Evolutionary conservation across 2,329 filamentous ascomycete genomes (phyloP), one percentile per base, ranked within the genome.

Genomic region (Ascochyta rabiei): DNA sequence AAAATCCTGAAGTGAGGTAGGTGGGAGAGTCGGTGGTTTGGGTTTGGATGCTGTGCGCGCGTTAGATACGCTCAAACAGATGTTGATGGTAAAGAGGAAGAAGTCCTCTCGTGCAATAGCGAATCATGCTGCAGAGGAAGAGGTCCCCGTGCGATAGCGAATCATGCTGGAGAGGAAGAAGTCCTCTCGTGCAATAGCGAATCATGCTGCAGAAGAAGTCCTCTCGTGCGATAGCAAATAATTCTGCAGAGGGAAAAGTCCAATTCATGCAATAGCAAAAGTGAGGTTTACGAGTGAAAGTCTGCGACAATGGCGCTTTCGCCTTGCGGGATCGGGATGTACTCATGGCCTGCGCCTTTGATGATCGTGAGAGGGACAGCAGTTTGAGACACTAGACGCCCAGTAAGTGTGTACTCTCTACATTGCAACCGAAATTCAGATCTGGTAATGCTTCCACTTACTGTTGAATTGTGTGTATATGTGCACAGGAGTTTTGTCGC

Each of bases 1-100:
- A 68, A 51, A 68, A 68, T 10, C 66, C 66, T 12, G 62, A 67
- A 7, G 66, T 68, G 31, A 68, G 47, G 56, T 67, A 62, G 8
- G 61, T 48, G 1, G 66, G 66, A 2, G 51, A 53, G 49, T 67
- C 60, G 23, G 40, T 60, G 3, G 65, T 67, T 39, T 67, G 31
- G 8, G 66, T 68, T 8, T 54, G 62, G 44, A 66, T 63, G 30
- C 55, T 61, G 23, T 19, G 2, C 3, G 7, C 43, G 30, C 9
- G 5, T 45, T n/a, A 33, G 37, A 35, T 19, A 34, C 23, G 6
- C 1, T 15, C 8, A 15, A 5, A 16, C 4, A 23, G 5, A 12
- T 6, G 15, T 15, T 24, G 2, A 28, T 2, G 6, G 9, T 3
- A 7, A 4, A 1, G 16, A 34, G 6, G 15, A 44, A 19, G n/a